Evolutionary conservation across 768 basidiomycete species (phyloP), one percentile per base, ranked within the genome.

Genomic region (Gloeostereum incarnatum): DNA sequence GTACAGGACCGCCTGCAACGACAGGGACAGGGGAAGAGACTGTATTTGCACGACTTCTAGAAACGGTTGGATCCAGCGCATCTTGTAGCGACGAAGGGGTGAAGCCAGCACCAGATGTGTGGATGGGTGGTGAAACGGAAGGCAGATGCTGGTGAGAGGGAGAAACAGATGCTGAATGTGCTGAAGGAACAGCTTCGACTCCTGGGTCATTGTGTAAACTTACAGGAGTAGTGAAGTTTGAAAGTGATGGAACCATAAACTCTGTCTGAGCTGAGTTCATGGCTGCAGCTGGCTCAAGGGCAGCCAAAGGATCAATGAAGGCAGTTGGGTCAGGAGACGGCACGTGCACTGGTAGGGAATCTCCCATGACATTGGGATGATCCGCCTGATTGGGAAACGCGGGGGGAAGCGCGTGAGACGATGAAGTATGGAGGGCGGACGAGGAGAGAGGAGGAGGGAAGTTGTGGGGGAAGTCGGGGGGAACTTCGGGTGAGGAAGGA

Each of bases 311-410:
- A n/a, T n/a, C n/a, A n/a, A n/a, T n/a, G n/a, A n/a, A n/a, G n/a
- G n/a, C n/a, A n/a, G n/a, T n/a, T n/a, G n/a, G n/a, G 39, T 68
- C 61, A 35, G 66, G 32, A 35, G 64, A 53, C 27, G 68, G 40
- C 33, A 68, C 48, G 47, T 67, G 68, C 53, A 69, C 59, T 27
- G 61, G 32, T 35, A 53, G 38, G 14, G 53, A 33, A 29, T n/a
- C n/a, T n/a, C n/a, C n/a, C n/a, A 55, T 45, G 24, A 35, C 39
- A 40, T 51, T 44, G 18, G 53, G 30, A 41, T 43, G 45, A 46
- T 58, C 56, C 24, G 54, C 36, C 39, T 56, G 49, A 45, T 54
- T 54, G 29, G 66, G 42, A 49, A 60, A 70, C 38, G 56, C 46
- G 43, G 62, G 30, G 35, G 50, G 40, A 25, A 57, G 36, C 31